phyloP scores from a whole-genome alignment of 108 stramenopile genomes.

The Licmophora abbreviata region DNA sequence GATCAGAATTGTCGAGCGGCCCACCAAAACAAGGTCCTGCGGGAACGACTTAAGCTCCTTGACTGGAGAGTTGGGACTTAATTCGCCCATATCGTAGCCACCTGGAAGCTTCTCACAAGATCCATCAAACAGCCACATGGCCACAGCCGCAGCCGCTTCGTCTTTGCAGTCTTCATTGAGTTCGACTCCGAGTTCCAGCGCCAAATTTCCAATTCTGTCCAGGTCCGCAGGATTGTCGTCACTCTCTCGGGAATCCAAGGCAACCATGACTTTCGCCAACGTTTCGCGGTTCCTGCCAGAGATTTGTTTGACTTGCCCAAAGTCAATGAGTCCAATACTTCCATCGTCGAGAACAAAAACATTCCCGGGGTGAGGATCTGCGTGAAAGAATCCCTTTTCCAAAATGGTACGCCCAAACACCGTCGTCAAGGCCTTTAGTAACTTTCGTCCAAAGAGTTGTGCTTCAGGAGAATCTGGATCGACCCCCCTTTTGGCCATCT shows the following conservation, averaged over 20 bases:
- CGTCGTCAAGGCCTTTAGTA: slow-evolving; percentile 75
- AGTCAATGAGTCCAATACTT: slow-evolving; percentile 89
- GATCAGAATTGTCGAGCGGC: slow-evolving; percentile 86
- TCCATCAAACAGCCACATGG: slow-evolving; percentile 90
- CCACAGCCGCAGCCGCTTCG: slow-evolving; percentile 81
- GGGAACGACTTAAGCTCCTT: slow-evolving; percentile 88
- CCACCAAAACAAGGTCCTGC: slow-evolving; percentile 90
- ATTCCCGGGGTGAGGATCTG: slow-evolving; percentile 64
- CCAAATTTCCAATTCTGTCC: slow-evolving; percentile 62
- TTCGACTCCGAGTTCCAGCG: slow-evolving; percentile 79
- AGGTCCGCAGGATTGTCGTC: slow-evolving; percentile 66
- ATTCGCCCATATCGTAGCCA: slow-evolving; percentile 81
- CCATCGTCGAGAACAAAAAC: slow-evolving; percentile 91
- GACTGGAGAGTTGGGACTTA: slow-evolving; percentile 83
- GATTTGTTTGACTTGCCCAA: slow-evolving; percentile 91
- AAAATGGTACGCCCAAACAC: slow-evolving; percentile 88
- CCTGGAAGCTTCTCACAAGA: slow-evolving; percentile 76
- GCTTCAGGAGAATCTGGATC: slow-evolving; percentile 83
- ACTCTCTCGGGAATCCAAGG: slow-evolving; percentile 61
- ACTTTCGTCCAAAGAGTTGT: slow-evolving; percentile 79
- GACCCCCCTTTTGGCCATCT: slow-evolving; percentile 82
- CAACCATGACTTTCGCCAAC: slow-evolving; percentile 86
- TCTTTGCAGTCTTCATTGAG: slow-evolving; percentile 60
- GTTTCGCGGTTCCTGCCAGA: slow-evolving; percentile 69
- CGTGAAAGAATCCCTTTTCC: slow-evolving; percentile 83